Base-by-base conservation (phyloP, 805 yeast genomes). In the Wickerhamiella allomyrinae region DNA sequence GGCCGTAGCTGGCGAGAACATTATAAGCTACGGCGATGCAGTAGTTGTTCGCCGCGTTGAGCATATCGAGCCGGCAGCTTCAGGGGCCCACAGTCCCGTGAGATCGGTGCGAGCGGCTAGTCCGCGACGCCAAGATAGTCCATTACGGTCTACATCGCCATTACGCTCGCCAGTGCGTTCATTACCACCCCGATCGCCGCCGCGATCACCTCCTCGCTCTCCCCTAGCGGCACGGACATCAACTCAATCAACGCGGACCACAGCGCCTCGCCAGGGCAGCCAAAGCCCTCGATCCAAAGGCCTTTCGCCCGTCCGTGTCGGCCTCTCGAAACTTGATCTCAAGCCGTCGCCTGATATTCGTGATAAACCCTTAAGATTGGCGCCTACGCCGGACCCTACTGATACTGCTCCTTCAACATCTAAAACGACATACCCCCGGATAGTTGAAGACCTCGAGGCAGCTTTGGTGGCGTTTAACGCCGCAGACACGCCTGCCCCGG, bases 11-110 rank as follows among this genome's bases (percentile, higher is more conserved):
- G 41, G 46, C 2, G 40, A 34, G 10, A 22, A 38, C 22, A 17
- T 48, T 5, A 23, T 51, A 4, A 35, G 41, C 2, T 46, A 52
- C 2, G 41, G 49, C 11, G 55, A 50, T n/a, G 37, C 43, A 9
- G 19, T 52, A 1, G 37, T 50, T 8, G 34, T 17, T n/a, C 34
- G 34, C 6, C n/a, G n/a, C 21, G 10, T 31, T n/a, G 17, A n/a
- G 14, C 39, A 20, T 13, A 34, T 13, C 25, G n/a, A 24, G 5
- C 22, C 5, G 13, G n/a, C 13, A 8, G 9, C 37, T 11, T 27
- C 37, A 7, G 39, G 25, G 9, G 29, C 39, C 6, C 17, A 37
- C 20, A 40, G 45, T n/a, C 43, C 46, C 3, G 25, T 33, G 13
- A 33, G 43, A 10, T 13, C 37, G 7, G 13, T 41, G 29, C 40